Percentiles rank a stretch among this genome's conserved stretches.
These are phyloP conservation scores for Erigeron canadensis DNA, from an alignment of 129 eudicot species.

Conservation along the genomic window DNA sequence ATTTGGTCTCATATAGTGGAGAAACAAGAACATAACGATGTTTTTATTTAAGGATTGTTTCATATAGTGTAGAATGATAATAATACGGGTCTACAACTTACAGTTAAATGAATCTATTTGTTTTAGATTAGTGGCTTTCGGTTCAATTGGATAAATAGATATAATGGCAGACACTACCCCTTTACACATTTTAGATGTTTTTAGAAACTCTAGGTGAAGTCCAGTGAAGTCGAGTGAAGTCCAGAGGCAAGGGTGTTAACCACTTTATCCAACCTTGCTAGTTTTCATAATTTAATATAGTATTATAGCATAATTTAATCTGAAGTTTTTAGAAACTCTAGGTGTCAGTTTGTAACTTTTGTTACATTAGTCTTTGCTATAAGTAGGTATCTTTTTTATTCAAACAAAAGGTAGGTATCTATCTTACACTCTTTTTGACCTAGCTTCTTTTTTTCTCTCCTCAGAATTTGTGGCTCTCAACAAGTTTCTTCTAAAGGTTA, in stretches of 20 bases:
- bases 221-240: too few relatives aligned
- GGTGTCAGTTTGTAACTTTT: conserved; percentile 7
- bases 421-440: conserved; percentile 29
- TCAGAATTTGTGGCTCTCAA: conserved; percentile 92
- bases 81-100: neutral
- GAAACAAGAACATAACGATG: too few relatives aligned
- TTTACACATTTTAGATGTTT: neutral
- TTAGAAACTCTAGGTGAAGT: too few relatives aligned
- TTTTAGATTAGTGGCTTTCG: neutral
- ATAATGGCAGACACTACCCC: neutral
- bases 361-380: neutral
- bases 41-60: too few relatives aligned
- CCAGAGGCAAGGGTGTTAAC: too few relatives aligned
- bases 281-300: neutral
- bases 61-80: neutral
- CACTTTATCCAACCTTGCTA: too few relatives aligned
- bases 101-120: neutral
- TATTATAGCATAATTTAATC: neutral
- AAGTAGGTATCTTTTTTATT: neutral
- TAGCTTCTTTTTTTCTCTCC: conserved; percentile 21
- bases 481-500: conserved; percentile 85
- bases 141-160: neutral
- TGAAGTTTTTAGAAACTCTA: neutral
- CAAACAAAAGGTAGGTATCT: neutral
- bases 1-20: neutral